phyloP scores from a whole-genome alignment of 1,284 basidiomycete genomes.

The Leucoagaricus sp. region DNA sequence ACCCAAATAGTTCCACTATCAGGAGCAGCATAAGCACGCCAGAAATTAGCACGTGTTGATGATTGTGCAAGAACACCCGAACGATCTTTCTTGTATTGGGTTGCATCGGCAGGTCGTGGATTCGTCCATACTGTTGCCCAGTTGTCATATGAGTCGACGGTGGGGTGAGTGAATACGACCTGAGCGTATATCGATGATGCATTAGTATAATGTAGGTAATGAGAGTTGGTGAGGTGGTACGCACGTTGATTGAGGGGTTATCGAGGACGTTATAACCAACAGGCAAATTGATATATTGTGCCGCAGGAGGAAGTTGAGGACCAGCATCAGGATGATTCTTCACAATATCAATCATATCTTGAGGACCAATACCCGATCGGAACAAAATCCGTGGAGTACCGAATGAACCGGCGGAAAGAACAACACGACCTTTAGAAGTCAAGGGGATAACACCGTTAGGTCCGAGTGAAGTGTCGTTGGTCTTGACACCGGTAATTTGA shows the following conservation, averaged over 20 bases:
- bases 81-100: conserved; percentile 51
- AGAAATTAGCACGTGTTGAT: conserved; percentile 65
- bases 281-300: conserved; percentile 59
- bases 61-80: conserved; percentile 59
- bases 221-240: no score
- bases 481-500: conserved; percentile 58
- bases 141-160: conserved; percentile 62
- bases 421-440: conserved; percentile 57
- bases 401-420: conserved; percentile 58
- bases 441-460: conserved; percentile 56
- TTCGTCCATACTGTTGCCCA: conserved; percentile 58
- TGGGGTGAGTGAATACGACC: conserved; percentile 67
- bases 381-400: conserved; percentile 62
- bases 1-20: conserved; percentile 54
- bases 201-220: no score
- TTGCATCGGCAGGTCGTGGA: conserved; percentile 54
- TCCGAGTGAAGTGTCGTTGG: conserved; percentile 57
- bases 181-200: no score
- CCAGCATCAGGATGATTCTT: conserved; percentile 47
- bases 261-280: conserved; percentile 55
- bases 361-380: conserved; percentile 62
- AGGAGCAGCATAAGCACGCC: conserved; percentile 50
- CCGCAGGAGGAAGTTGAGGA: conserved; percentile 47
- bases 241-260: conserved; percentile 65
- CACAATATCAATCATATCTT: conserved; percentile 58